Percentiles rank a stretch among this genome's conserved stretches.
Evolutionary conservation across 2,329 filamentous ascomycete genomes (phyloP).

Genomic region (Pestalotiopsis fici): DNA sequence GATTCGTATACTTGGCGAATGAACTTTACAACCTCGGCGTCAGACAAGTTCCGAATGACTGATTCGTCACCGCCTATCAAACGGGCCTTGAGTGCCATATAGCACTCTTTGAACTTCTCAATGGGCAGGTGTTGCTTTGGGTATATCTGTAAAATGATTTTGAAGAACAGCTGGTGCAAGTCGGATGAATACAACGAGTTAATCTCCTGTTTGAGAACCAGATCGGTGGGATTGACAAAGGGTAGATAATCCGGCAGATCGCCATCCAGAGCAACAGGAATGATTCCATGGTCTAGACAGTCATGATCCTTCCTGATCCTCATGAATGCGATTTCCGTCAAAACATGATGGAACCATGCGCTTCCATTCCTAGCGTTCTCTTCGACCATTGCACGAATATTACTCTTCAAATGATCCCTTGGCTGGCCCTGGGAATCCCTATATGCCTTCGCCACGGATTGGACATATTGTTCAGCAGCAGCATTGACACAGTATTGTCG

Average conservation of each 20-base stretch:
- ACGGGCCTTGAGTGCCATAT: neutral
- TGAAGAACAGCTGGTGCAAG: slow-evolving; percentile 12
- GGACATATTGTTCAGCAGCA: slow-evolving; percentile 7
- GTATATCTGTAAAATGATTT: slow-evolving; percentile 12
- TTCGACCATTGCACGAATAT: neutral
- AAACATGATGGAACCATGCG: slow-evolving; percentile 13
- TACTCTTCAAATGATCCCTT: neutral
- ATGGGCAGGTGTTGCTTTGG: neutral
- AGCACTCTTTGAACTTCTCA: neutral
- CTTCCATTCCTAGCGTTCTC: neutral
- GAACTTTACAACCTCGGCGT: neutral
- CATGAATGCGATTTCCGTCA: slow-evolving; percentile 16
- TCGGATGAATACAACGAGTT: neutral
- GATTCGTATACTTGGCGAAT: neutral
- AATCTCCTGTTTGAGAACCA: slow-evolving; percentile 3
- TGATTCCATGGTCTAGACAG: slow-evolving; percentile 2
- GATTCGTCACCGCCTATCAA: neutral
- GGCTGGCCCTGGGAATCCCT: neutral
- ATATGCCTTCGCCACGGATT: slow-evolving; percentile 1
- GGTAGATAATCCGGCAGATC: slow-evolving; percentile 1
- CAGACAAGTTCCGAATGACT: neutral
- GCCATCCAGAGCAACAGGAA: slow-evolving; percentile 12
- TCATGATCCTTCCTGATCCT: neutral
- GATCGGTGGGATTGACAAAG: slow-evolving; percentile 3
- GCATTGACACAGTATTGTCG: slow-evolving; percentile 9